Percentiles rank a stretch among this genome's conserved stretches.
Conservation (phyloP, 208 protist genomes). For the Entamoeba dispar region DNA sequence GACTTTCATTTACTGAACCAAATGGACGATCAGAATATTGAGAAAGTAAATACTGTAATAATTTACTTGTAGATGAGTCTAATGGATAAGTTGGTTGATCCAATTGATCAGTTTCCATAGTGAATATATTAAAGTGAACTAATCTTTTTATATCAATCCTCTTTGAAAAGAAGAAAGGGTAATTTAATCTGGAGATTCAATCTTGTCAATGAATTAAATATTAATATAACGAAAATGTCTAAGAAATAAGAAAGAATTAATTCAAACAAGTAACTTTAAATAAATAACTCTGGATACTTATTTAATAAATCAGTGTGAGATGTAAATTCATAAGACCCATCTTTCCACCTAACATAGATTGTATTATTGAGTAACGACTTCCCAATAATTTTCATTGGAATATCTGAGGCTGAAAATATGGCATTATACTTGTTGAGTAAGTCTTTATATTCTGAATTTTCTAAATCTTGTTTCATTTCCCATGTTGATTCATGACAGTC, state of each 20-base stretch:
- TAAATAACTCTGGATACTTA: not conserved
- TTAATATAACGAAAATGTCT: too few relatives aligned
- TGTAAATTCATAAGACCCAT: not conserved
- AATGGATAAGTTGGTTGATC: too few relatives aligned
- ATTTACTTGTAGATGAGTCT: not conserved
- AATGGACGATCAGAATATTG: not conserved
- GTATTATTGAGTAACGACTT: not conserved
- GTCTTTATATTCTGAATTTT: not conserved
- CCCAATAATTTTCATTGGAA: not conserved
- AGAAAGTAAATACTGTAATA: not conserved
- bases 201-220: too few relatives aligned
- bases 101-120: too few relatives aligned
- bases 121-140: too few relatives aligned
- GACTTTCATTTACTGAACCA: not conserved
- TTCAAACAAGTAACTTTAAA: not conserved
- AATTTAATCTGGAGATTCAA: too few relatives aligned
- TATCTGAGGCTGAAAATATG: not conserved
- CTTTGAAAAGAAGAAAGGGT: too few relatives aligned
- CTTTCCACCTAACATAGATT: not conserved
- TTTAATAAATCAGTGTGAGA: not conserved
- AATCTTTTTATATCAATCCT: too few relatives aligned
- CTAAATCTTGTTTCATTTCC: not conserved
- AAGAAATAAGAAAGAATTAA: too few relatives aligned
- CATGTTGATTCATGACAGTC: not conserved
- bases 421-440: not conserved